Base-by-base conservation (phyloP, 1,284 basidiomycete species). In the Wallemia ichthyophaga region DNA sequence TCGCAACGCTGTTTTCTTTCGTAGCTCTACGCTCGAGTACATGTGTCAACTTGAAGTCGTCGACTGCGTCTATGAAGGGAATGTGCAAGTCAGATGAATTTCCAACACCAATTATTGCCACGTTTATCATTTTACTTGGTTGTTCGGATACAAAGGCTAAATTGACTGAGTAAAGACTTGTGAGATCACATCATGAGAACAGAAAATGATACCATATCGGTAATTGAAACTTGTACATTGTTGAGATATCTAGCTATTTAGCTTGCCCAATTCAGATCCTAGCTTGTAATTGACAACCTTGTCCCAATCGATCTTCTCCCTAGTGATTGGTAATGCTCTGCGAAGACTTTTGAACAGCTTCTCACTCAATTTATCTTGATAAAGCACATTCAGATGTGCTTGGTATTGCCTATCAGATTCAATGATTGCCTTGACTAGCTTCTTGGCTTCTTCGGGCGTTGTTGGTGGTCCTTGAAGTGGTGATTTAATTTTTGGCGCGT, bases 241-340 rank as follows among this genome's bases (percentile, higher is more conserved):
- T n/a, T n/a, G n/a, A n/a, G n/a, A n/a, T 11, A 48, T 11, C n/a
- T 21, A 48, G n/a, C n/a, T 48, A 21, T 48, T 48, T 5, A 48
- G 37, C 25, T 56, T 56, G 9, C 55, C 55, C 24, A 56, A 26
- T 24, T 56, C 55, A 13, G 55, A 13, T 27, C 55, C 55, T 25
- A 56, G 11, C 55, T 27, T 56, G 55, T 56, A 56, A 27, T 56
- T 56, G 13, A 25, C 55, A 9, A 56, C 85, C 75, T 83, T 87
- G 63, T 89, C 87, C 89, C 88, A 92, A 63, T 92, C 87, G 58
- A 92, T 71, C 71, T 91, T 91, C 67, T 87, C 84, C 64, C 85
- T 76, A n/a, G 86, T 92, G 67, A 94, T 74, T 0, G 89, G 89
- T 61, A 95, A 70, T 1, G 87, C 85, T 57, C 89, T 76, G 64